These are phyloP conservation scores for Apiotrichum mycotoxinovorans DNA, from an alignment of 1,284 basidiomycete species.

Conservation along the genomic window DNA sequence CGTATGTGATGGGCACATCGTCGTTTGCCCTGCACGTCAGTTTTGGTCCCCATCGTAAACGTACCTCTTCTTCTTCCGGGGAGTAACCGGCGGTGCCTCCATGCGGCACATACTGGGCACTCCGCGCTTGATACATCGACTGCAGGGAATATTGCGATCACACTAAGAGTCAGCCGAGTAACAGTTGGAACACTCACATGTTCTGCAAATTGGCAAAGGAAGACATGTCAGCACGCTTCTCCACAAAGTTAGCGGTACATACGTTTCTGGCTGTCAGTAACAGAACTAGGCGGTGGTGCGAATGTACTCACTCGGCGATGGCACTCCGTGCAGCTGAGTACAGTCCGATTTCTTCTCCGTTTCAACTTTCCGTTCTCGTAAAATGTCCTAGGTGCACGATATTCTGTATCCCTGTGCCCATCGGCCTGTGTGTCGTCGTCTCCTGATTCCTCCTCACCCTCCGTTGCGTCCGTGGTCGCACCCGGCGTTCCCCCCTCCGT, in stretches of 20 bases:
- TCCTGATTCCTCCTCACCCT: slow-evolving; percentile 8
- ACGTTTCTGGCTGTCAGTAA: slow-evolving; percentile 36
- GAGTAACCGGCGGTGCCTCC: slow-evolving; percentile 39
- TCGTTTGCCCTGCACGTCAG: slow-evolving; percentile 15
- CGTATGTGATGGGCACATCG: slow-evolving; percentile 38
- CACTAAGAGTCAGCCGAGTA: slow-evolving; percentile 32
- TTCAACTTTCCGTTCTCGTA: slow-evolving; percentile 33
- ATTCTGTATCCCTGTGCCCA: slow-evolving; percentile 12
- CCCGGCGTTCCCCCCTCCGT: neutral
- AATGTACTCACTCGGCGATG: slow-evolving; percentile 41
- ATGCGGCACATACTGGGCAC: slow-evolving; percentile 46
- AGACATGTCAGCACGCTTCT: slow-evolving; percentile 8
- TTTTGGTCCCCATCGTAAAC: neutral
- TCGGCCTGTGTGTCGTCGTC: slow-evolving; percentile 10
- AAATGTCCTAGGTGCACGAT: slow-evolving; percentile 13
- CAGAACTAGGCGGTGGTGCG: neutral
- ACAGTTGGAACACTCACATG: slow-evolving; percentile 28
- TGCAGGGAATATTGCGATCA: slow-evolving; percentile 48
- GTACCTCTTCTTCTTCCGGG: slow-evolving; percentile 39
- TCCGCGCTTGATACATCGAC: slow-evolving; percentile 46
- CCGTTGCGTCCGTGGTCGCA: neutral
- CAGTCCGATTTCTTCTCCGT: slow-evolving; percentile 42
- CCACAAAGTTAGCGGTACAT: neutral
- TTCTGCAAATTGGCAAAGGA: slow-evolving; percentile 23
- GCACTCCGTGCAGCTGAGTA: slow-evolving; percentile 47